Evolutionary conservation across 1,139 yeast species (phyloP), one percentile per base, ranked within the genome.

Genomic region (Lodderomyces parapsilosis): DNA sequence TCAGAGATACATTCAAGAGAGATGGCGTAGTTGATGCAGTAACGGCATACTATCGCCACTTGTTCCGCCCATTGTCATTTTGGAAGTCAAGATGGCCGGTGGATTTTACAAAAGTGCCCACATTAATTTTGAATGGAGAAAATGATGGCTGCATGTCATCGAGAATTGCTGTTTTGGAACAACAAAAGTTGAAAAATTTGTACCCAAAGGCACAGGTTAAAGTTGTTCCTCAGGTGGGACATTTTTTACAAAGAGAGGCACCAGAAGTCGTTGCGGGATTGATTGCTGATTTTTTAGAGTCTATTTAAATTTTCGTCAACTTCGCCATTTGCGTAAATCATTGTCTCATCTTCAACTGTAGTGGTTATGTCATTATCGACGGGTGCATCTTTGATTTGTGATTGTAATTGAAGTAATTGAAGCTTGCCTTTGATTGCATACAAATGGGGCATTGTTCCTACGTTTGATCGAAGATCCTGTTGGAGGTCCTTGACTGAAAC

Each of bases 351-450:
- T 32, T 54, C 54, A 31, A 37, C 30, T 11, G 48, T 42, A 9
- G 40, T 36, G 4, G 48, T 41, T 2, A 55, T 55, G 28, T 55
- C 59, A 19, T 51, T 48, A 5, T 49, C 50, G 18, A 39, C 44
- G 48, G 49, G 48, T 49, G 56, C 34, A 51, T 59, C 52, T 50
- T 75, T 63, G 44, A 71, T 58, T 40, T 66, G 63, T 1, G 69
- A 65, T 51, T 73, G 78, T 3, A 70, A 52, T 49, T 63, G 62
- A 48, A 73, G 62, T 45, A 73, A 62, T 48, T 67, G 70, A 35
- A 73, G 59, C 40, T 75, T 59, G n/a, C 78, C 78, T 49, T 70
- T 72, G 22, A 73, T 62, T 5, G 75, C 68, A 42, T 72, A 54
- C 46, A 73, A 62, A 40, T 63, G 66, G 8, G 74, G 69, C 57